Evolutionary conservation across 225 moss, liverwort and hornwort species (phyloP), one percentile per base, ranked within the genome.

Genomic region (Thuidium tamariscinum): DNA sequence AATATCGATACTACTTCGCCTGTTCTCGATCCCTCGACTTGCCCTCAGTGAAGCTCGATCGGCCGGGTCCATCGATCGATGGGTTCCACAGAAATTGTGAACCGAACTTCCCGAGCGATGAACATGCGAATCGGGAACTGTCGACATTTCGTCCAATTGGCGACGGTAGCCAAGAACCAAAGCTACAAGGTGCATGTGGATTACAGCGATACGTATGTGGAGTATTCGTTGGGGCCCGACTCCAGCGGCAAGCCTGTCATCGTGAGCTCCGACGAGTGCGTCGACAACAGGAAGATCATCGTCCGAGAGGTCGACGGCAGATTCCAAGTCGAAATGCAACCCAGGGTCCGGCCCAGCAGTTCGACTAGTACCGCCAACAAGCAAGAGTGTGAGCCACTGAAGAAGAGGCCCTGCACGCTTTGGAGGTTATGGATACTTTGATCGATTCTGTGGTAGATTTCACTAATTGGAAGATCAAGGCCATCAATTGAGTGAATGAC

Each of bases 231-330:
- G 74, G 82, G 89, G 21, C 44, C 77, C 32, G 77, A 89, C 69
- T 81, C 86, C 21, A 77, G 34, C 27, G 82, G 75, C 82, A 82
- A 82, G 86, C 23, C n/a, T 41, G 64, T 86, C 39, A 70, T 82
- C 23, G 86, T 89, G 49, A 89, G 32, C 77, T 89, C 89, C 30
- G 89, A 89, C 69, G 89, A 89, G 32, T 89, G 89, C 75, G 89
- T 89, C 77, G 89, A 89, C 89, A 86, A 89, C 41, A 60, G 25
- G 63, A 83, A 60, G 63, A 83, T 89, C 22, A 62, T 78, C 39
- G 59, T 89, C 37, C 56, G 52, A 19, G 86, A 86, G 61, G 32
- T 84, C 49, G 68, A 86, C 76, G 89, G 89, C 49, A 46, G 46
- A 36, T 89, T 89, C 55, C 75, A n/a, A 19, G 60, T 76, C 14